A percentile compares a stretch with the other conserved stretches of the same genome.
Conservation (phyloP, 345 rosid species). For the Citropsis articulata region DNA sequence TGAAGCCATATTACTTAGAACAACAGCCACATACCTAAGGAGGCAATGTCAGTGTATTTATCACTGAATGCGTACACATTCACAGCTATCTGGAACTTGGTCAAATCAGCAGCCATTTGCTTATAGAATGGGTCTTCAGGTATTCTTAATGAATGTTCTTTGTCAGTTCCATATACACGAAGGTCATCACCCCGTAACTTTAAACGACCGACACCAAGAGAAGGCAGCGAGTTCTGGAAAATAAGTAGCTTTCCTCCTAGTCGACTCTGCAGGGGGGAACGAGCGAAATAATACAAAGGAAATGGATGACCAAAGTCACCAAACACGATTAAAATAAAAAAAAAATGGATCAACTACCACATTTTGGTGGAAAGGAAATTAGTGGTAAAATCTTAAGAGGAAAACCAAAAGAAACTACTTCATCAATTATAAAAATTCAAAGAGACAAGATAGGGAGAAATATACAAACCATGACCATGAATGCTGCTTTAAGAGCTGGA, state of each 20-base stretch:
- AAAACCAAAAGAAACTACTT: neutral
- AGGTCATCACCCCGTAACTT: constrained; percentile 96
- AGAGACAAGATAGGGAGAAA: constrained; percentile 9
- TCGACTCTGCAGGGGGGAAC: constrained; percentile 52
- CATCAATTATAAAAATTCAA: constrained; percentile 4
- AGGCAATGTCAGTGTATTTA: constrained; percentile 89
- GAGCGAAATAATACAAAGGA: neutral
- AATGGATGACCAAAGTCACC: constrained; percentile 14
- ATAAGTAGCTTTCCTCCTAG: constrained; percentile 95
- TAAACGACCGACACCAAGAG: constrained; percentile 92
- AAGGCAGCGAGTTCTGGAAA: constrained; percentile 90
- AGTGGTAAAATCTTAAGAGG: neutral
- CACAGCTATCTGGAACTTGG: constrained; percentile 92
- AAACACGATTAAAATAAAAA: neutral
- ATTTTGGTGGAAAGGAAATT: neutral
- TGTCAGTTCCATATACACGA: constrained; percentile 93
- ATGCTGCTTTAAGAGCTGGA: constrained; percentile 93
- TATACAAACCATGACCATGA: constrained; percentile 86
- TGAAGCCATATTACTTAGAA: neutral
- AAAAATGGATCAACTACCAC: neutral
- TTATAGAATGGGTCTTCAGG: constrained; percentile 95
- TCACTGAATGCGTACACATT: constrained; percentile 91
- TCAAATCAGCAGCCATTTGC: constrained; percentile 99
- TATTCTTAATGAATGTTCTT: constrained; percentile 73
- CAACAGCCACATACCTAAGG: constrained; percentile 56